Evolutionary conservation across 192 early-diverging fungal species (phyloP), one percentile per base, ranked within the genome.

Genomic region (Coemansia sp.): DNA sequence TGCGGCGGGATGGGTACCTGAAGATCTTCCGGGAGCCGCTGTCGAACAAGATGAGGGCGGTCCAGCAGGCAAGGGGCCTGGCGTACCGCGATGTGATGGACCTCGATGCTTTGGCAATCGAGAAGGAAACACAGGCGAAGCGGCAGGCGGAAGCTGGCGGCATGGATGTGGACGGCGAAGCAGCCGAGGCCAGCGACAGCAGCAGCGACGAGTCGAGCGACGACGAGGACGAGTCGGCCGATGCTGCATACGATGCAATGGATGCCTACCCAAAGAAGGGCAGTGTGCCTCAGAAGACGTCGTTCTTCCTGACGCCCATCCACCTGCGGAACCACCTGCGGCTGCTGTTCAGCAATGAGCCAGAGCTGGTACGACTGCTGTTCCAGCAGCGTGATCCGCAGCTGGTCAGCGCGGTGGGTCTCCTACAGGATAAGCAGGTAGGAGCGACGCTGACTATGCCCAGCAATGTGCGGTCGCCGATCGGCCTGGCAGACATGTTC

Each of bases 11-110:
- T 47, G 89, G 88, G 6, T 70, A 79, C 49, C 69, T 81, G 45
- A 95, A 95, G 67, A 73, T 96, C 18, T 95, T 95, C 76, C 76
- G 87, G 54, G 80, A 82, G 49, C 73, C 80, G 35, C 66, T 92
- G 55, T 51, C 64, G 25, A 74, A 75, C 43, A 94, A 90, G 61
- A 67, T 82, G 47, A 74, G 76, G 51, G 48, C 56, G 0, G 29
- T 31, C 5, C 86, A 90, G 85, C 61, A 78, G 16, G 58, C 74
- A 2, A 79, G 77, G 50, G 77, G 77, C 9, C 26, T 90, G 20
- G 60, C 29, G 38, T 56, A 57, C 42, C 48, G 56, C 17, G 63
- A 70, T 23, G 74, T 76, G 33, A 37, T 70, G 47, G 38, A 51
- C 10, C 29, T 68, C 22, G 64, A 68, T 26, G 33, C 41, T 10